A percentile compares a stretch with the other conserved stretches of the same genome.
Conservation (phyloP, 305 asterid genomes). For the Nicotiana rustica region DNA sequence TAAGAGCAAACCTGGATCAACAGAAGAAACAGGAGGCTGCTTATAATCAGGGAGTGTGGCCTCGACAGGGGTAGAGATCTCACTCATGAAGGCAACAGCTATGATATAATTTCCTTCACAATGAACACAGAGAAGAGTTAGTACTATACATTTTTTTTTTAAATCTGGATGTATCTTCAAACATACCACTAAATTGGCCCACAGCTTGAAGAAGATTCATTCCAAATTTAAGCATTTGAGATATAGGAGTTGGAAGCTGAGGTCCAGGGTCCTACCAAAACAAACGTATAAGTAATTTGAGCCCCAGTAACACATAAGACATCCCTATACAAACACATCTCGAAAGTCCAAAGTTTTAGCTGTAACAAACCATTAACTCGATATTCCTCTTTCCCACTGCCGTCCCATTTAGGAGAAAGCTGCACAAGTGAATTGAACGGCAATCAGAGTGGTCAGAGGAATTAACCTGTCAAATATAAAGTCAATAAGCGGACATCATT, state of each 20-base stretch:
- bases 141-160: constrained; percentile 29
- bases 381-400: constrained; percentile 72
- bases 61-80: constrained; percentile 54
- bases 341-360: constrained; percentile 32
- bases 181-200: constrained; percentile 84
- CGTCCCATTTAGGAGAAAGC: constrained; percentile 87
- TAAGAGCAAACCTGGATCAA: constrained; percentile 60
- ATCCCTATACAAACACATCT: constrained; percentile 3
- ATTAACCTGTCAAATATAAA: neutral
- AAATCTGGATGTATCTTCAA: constrained; percentile 22
- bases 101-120: constrained; percentile 79
- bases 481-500: neutral
- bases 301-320: constrained; percentile 14
- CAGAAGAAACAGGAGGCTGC: constrained; percentile 63
- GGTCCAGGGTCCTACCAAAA: constrained; percentile 78
- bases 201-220: constrained; percentile 89
- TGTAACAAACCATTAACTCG: constrained; percentile 58
- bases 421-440: constrained; percentile 47
- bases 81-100: constrained; percentile 73
- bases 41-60: constrained; percentile 64
- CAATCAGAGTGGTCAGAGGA: constrained; percentile 16
- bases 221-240: constrained; percentile 75
- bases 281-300: constrained; percentile 35
- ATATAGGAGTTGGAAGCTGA: constrained; percentile 74
- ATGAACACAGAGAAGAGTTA: constrained; percentile 40